Evolutionary conservation across 345 rosid species (phyloP).

Genomic region (Geranium brycei): DNA sequence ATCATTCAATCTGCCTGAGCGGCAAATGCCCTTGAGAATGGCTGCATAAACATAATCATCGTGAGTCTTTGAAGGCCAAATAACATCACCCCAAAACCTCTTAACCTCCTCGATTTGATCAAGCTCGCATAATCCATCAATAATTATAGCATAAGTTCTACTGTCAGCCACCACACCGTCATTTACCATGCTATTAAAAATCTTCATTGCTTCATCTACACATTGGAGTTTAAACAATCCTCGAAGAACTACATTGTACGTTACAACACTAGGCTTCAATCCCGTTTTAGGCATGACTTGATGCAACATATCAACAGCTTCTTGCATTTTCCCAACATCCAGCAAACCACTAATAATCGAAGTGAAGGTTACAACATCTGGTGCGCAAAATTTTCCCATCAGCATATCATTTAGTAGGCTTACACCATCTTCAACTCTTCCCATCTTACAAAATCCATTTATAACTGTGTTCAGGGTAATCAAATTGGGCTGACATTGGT

Average conservation of each 20-base stretch:
- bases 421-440: constrained; percentile 57
- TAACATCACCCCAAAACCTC: constrained; percentile 63
- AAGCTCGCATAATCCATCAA: constrained; percentile 43
- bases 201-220: constrained; percentile 40
- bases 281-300: constrained; percentile 38
- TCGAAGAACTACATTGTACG: constrained; percentile 57
- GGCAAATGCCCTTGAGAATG: constrained; percentile 64
- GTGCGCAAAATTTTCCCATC: constrained; percentile 55
- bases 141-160: constrained; percentile 40
- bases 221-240: constrained; percentile 42
- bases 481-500: constrained; percentile 55
- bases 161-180: constrained; percentile 34
- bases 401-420: constrained; percentile 63
- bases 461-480: constrained; percentile 67
- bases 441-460: constrained; percentile 71
- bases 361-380: constrained; percentile 67
- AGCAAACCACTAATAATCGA: constrained; percentile 51
- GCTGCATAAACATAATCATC: constrained; percentile 69
- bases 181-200: constrained; percentile 37
- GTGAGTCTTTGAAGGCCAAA: constrained; percentile 70
- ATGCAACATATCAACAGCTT: constrained; percentile 41
- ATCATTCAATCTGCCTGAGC: constrained; percentile 32
- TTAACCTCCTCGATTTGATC: constrained; percentile 45
- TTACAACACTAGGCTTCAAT: constrained; percentile 43
- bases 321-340: constrained; percentile 40